A percentile compares a stretch with the other conserved stretches of the same genome.
Conservation (phyloP, 73 alveolate genomes). For the Tetrahymena elliotti region DNA sequence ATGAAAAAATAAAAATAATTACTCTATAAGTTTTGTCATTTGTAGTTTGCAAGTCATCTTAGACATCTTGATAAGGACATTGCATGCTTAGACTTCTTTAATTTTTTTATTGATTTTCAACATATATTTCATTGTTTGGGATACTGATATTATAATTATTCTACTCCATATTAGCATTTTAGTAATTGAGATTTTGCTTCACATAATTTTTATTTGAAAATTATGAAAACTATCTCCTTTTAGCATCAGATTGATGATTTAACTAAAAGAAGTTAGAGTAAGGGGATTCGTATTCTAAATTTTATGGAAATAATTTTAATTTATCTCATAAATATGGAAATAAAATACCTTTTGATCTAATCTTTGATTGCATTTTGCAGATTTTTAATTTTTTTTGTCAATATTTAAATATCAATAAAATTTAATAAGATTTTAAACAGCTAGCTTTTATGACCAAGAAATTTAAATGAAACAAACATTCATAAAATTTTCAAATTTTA, state of each 20-base stretch:
- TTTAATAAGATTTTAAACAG: not conserved
- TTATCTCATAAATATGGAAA: too few relatives aligned
- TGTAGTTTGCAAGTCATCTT: not conserved
- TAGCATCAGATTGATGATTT: not conserved
- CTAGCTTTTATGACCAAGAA: not conserved
- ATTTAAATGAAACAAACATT: not conserved
- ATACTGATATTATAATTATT: not conserved
- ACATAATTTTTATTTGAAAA: not conserved
- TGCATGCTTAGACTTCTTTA: not conserved
- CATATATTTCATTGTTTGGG: not conserved
- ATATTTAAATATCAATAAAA: not conserved
- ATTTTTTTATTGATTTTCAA: not conserved
- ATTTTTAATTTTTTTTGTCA: too few relatives aligned
- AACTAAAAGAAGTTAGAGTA: not conserved
- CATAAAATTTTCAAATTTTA: not conserved
- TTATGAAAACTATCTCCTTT: not conserved
- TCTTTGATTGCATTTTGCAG: not conserved
- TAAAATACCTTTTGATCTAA: not conserved
- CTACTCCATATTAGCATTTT: not conserved
- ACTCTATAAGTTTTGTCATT: not conserved
- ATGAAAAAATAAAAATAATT: not conserved
- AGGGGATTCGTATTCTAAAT: not conserved
- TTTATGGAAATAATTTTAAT: too few relatives aligned
- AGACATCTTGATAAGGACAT: not conserved
- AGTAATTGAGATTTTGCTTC: not conserved